Evolutionary conservation across 176 grass and related monocot species (phyloP).

Genomic region (Oryza rufipogon): DNA sequence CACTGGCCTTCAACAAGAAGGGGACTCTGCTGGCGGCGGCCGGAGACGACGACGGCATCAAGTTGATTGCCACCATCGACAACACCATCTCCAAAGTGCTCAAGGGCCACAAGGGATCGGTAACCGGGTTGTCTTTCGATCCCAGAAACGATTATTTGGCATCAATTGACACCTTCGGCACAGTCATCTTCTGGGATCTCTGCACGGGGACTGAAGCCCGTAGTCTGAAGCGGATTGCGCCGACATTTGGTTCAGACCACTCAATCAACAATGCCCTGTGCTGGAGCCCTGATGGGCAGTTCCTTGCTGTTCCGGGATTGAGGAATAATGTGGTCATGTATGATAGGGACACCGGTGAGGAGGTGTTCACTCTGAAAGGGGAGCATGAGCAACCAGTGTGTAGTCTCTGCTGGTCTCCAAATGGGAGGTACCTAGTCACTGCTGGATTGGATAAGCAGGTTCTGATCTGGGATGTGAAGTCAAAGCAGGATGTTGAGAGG

Average conservation of each 20-base stretch:
- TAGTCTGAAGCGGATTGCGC: conserved; percentile 57
- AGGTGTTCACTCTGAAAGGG: conserved; percentile 73
- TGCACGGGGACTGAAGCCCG: conserved; percentile 58
- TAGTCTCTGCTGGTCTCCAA: conserved; percentile 86
- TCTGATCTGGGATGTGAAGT: conserved; percentile 93
- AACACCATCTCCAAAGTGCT: conserved; percentile 92
- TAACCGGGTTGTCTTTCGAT: conserved; percentile 75
- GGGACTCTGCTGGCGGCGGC: conserved; percentile 81
- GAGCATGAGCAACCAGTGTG: conserved; percentile 86
- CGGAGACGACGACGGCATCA: conserved; percentile 94
- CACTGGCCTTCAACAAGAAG: conserved; percentile 79
- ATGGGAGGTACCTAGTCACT: conserved; percentile 83
- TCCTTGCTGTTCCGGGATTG: conserved; percentile 79
- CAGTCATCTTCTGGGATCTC: conserved; percentile 84
- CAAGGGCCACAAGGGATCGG: conserved; percentile 86
- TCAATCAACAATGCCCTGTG: conserved; percentile 58
- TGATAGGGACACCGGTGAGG: conserved; percentile 88
- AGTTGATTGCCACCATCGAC: conserved; percentile 85
- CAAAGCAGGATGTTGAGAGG: conserved; percentile 91
- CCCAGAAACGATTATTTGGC: conserved; percentile 86
- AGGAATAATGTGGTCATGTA: conserved; percentile 95
- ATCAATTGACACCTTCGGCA: conserved; percentile 78
- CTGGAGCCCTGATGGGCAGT: conserved; percentile 87
- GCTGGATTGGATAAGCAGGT: conserved; percentile 84
- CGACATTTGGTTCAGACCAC: conserved; percentile 64